Evolutionary conservation across 306 rosid species (phyloP).

Genomic region (Vigna nakashimae): DNA sequence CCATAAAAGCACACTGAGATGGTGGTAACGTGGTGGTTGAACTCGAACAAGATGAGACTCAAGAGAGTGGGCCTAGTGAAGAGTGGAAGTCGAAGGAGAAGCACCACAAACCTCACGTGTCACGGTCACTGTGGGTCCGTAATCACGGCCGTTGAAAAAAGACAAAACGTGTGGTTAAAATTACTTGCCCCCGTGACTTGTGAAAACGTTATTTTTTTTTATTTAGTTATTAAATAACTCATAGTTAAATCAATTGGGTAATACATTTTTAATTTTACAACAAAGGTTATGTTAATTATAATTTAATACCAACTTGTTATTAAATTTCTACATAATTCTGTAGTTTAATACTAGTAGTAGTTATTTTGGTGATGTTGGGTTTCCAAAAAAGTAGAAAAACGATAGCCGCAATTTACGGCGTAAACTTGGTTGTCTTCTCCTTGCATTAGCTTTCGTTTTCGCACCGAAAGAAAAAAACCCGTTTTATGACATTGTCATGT

Average conservation of each 20-base stretch:
- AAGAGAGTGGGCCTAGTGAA: not conserved
- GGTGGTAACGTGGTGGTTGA: constrained; percentile 9
- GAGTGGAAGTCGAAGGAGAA: not conserved
- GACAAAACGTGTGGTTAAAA: constrained; percentile 1
- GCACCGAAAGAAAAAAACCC: not conserved
- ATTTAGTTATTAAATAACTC: no score
- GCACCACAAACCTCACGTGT: constrained; percentile 22
- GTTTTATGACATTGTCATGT: not conserved
- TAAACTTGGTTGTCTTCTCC: not conserved
- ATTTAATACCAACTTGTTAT: no score
- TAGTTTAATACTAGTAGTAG: no score
- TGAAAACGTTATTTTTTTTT: not conserved
- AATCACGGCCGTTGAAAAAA: not conserved
- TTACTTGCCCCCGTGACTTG: not conserved
- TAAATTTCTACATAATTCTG: no score
- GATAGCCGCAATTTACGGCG: constrained; percentile 44
- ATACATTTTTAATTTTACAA: no score
- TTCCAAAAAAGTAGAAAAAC: not conserved
- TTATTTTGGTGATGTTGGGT: not conserved
- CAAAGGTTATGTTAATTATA: no score
- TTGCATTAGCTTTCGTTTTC: not conserved
- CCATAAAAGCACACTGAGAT: not conserved
- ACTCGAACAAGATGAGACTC: not conserved
- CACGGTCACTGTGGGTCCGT: not conserved
- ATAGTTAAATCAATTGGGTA: no score